A percentile compares a stretch with the other conserved stretches of the same genome.
phyloP scores from a whole-genome alignment of 768 basidiomycete species.

The Trametes cubensis region DNA sequence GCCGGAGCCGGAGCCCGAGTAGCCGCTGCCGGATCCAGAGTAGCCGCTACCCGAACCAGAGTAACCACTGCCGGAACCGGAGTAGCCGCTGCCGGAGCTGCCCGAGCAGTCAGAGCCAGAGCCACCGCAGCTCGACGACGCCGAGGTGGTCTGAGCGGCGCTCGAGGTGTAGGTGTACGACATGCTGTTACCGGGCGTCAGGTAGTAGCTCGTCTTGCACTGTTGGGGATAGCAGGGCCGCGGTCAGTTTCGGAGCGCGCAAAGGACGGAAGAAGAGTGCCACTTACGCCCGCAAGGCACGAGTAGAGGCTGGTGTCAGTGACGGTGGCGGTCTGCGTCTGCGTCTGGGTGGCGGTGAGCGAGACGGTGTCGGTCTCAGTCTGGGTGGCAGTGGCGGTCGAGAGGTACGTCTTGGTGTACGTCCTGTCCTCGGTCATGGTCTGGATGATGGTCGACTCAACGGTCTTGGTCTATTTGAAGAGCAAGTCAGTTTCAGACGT shows the following conservation, averaged over 20 bases:
- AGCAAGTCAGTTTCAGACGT: neutral
- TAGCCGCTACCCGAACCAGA: conserved; percentile 2
- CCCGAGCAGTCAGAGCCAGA: conserved; percentile 7
- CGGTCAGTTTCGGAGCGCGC: neutral
- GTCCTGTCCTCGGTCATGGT: conserved; percentile 54
- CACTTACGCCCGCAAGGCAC: conserved; percentile 19
- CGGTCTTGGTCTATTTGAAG: conserved; percentile 53
- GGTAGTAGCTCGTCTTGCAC: conserved; percentile 62
- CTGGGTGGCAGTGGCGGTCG: conserved; percentile 48
- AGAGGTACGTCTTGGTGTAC: conserved; percentile 50
- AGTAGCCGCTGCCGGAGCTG: conserved; percentile 4
- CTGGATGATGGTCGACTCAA: conserved; percentile 57
- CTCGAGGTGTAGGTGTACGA: conserved; percentile 44
- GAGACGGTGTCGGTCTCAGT: conserved; percentile 41
- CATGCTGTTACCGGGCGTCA: conserved; percentile 56
- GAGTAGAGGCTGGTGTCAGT: conserved; percentile 39
- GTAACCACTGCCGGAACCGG: neutral
- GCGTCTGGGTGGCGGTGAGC: conserved; percentile 53
- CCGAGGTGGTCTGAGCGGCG: conserved; percentile 19
- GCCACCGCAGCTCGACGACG: conserved; percentile 17
- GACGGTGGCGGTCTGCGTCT: conserved; percentile 49
- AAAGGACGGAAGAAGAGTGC: neutral
- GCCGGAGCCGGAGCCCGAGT: conserved; percentile 15
- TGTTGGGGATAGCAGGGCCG: conserved; percentile 25
- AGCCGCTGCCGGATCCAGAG: neutral